phyloP scores from a whole-genome alignment of 2,329 filamentous ascomycete genomes.

The Didymella glomerata region DNA sequence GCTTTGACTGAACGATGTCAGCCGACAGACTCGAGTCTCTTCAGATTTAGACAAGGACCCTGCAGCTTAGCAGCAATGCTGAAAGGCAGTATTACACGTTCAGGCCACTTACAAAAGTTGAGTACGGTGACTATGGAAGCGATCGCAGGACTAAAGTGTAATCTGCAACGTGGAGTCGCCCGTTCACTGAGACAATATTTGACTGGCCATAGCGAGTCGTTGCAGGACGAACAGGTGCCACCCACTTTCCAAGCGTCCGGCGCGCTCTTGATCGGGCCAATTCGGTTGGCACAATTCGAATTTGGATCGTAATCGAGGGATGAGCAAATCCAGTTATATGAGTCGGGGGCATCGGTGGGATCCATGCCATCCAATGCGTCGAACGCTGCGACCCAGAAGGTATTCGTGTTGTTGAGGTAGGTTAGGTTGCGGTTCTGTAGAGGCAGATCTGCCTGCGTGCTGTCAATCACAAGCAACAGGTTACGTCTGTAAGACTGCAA shows the following conservation, averaged over 20 bases:
- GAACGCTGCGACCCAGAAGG: background rate
- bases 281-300: background rate
- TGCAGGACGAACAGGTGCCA: no score
- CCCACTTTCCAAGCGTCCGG: background rate
- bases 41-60: background rate
- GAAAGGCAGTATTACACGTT: no score
- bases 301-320: background rate
- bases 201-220: conserved; percentile 12
- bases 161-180: conserved; percentile 25
- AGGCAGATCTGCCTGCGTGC: background rate
- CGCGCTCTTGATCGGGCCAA: background rate
- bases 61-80: background rate
- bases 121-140: conserved; percentile 2
- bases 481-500: conserved; percentile 5
- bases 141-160: conserved; percentile 20
- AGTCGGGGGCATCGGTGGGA: background rate
- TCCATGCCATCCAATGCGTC: background rate
- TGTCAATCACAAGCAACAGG: conserved; percentile 7
- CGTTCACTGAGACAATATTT: conserved; percentile 34
- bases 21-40: background rate
- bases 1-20: conserved; percentile 1
- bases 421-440: no score
- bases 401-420: background rate
- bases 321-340: conserved; percentile 4
- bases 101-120: conserved; percentile 6